Evolutionary conservation across 176 grass and related monocot species (phyloP), one percentile per base, ranked within the genome.

Genomic region (Hordeum vulgare): DNA sequence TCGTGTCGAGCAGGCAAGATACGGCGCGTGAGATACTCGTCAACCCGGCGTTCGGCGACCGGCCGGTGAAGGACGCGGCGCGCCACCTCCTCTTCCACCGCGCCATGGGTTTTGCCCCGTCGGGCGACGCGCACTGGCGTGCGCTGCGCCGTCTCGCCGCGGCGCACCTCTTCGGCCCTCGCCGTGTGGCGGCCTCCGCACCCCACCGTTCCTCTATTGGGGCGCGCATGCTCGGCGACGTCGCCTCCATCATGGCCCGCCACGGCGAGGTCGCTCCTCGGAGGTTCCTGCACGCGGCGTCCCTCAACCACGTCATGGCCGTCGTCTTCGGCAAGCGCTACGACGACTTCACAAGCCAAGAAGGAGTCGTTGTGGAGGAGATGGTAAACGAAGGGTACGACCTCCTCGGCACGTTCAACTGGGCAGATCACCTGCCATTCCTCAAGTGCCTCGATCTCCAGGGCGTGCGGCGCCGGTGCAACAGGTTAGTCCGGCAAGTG

Each of bases 51-150:
- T 97, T 98, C 66, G 90, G 88, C 20, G 88, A 98, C 61, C 86
- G 92, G 56, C 92, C 95, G 0, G 53, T 98, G 35, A 98, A 95
- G 75, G 95, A 95, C 77, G 86, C 90, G 12, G 92, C 92, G 1
- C 88, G 88, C 0, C 71, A 84, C 59, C 90, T 98, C 14, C 88
- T 98, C 4, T 98, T 98, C 84, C 89, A 98, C 86, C 90, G 92
- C 11, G 90, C 95, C 61, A 98, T 98, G 92, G 95, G 92, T 0
- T 98, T 98, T 62, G 86, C 95, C 3, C 85, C 88, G 9, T 98
- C 90, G 2, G 88, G 90, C 9, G 90, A 73, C 20, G 34, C 83
- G 0, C 90, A 98, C 73, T 95, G 95, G 95, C 85, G 91, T 24
- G 90, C 47, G n/a, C 91, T 93, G 11, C 86, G 94, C 1, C 80